Evolutionary conservation across 768 basidiomycete species (phyloP).

Genomic region (Kwoniella newhampshirensis): DNA sequence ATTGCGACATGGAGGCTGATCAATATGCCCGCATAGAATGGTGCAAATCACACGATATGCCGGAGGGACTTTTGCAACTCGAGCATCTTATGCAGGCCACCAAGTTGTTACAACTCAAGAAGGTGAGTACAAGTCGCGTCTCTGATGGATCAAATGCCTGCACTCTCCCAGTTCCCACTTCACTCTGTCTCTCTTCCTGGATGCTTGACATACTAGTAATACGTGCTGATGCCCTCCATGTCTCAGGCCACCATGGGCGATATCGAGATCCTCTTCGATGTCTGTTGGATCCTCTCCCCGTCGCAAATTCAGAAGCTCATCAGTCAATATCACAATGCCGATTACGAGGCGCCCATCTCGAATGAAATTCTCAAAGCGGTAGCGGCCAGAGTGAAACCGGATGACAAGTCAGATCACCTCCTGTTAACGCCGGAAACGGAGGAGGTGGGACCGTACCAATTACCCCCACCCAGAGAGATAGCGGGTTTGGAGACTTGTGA

Average conservation of each 20-base stretch:
- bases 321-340: conserved; percentile 96
- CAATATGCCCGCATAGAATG: conserved; percentile 62
- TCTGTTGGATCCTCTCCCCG: conserved; percentile 99
- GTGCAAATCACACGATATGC: conserved; percentile 99
- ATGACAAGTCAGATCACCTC: conserved; percentile 95
- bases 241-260: conserved; percentile 82
- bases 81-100: conserved; percentile 99
- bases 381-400: conserved; percentile 89
- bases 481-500: conserved; percentile 86
- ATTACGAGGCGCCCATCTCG: conserved; percentile 98
- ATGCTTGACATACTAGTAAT: no score
- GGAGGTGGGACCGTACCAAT: conserved; percentile 80
- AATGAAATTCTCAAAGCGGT: conserved; percentile 96
- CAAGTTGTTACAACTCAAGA: conserved; percentile 95
- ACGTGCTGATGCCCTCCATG: conserved; percentile 8
- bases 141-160: not conserved
- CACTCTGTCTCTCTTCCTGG: not conserved
- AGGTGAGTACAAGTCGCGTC: conserved; percentile 59
- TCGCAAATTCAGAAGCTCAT: conserved; percentile 99
- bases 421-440: conserved; percentile 94
- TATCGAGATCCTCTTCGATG: conserved; percentile 94
- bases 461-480: conserved; percentile 90
- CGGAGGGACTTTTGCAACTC: conserved; percentile 92
- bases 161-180: not conserved
- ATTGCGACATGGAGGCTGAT: not conserved